Base-by-base conservation (phyloP, 768 basidiomycete species). In the Russula griseocarnosa region DNA sequence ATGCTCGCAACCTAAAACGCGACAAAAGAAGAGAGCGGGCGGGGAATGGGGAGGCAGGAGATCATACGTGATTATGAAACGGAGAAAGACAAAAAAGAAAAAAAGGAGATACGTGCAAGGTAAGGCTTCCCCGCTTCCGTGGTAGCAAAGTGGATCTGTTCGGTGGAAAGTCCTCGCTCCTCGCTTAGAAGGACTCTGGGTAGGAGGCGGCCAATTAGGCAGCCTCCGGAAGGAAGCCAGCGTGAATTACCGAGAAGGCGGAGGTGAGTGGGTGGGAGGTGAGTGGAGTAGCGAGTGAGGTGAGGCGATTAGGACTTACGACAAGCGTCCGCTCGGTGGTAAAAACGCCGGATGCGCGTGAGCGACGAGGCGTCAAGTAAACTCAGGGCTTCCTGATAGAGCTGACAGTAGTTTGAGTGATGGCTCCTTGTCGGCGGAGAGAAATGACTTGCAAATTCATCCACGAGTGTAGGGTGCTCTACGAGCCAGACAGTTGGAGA, bases 41-140 rank as follows among this genome's bases (percentile, higher is more conserved):
- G 36, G 18, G 36, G 36, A 5, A 13, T 1, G 36, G 47, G 18
- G 32, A 2, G 44, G n/a, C 38, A 55, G 54, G 22, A 20, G 16
- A 22, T 61, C 51, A 54, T 6, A 52, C 38, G 44, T 60, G 22
- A 32, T 34, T 34, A 20, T n/a, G 11, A 16, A 53, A 24, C 38
- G 26, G 34, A 20, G 36, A 30, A 24, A 30, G 16, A n/a, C 18
- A 11, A 24, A 30, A 44, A 20, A 16, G 32, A 22, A 5, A 20
- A 36, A 26, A 44, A 32, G 63, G 59, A 34, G 55, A 11, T 40
- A 79, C 86, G 71, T 69, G 83, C 91, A 51, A 89, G 79, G 74
- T 86, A 94, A 18, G 92, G 91, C 73, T 94, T 94, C 38, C 87
- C 86, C 30, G 82, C 74, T 57, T 80, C 73, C 1, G 92, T 92